Conservation (phyloP, 768 basidiomycete species). For the Mycena sanguinolenta region DNA sequence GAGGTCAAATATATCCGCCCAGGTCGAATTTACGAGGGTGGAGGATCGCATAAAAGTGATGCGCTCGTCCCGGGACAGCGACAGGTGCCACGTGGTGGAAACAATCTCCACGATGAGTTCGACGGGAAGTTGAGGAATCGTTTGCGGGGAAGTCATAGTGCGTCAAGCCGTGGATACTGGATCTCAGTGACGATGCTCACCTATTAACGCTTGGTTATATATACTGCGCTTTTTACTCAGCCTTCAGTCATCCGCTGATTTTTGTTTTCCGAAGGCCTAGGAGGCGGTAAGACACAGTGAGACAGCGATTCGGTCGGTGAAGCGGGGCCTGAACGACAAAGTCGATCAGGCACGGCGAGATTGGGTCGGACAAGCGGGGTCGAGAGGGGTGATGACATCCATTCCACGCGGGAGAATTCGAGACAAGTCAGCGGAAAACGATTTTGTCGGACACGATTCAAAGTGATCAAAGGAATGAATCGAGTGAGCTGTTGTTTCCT, state of each 20-base stretch:
- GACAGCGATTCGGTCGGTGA: slow-evolving; percentile 35
- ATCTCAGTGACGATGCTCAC: not conserved
- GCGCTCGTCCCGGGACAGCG: slow-evolving; percentile 35
- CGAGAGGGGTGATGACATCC: not conserved
- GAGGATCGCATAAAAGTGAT: slow-evolving; percentile 38
- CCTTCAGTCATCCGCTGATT: slow-evolving; percentile 3
- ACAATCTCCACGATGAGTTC: slow-evolving; percentile 39
- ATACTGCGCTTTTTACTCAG: slow-evolving; percentile 10
- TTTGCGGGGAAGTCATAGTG: not conserved
- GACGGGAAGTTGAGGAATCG: slow-evolving; percentile 32
- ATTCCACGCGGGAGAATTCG: too few species aligned
- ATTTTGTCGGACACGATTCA: too few species aligned
- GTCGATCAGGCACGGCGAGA: slow-evolving; percentile 26
- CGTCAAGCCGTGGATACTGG: not conserved
- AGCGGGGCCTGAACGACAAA: slow-evolving; percentile 11
- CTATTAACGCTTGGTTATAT: not conserved
- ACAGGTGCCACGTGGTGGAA: slow-evolving; percentile 32
- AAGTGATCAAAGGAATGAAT: too few species aligned
- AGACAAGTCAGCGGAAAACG: slow-evolving; percentile 17
- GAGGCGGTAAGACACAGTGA: not conserved
- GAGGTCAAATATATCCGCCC: slow-evolving; percentile 33
- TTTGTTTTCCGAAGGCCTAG: not conserved
- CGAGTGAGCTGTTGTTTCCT: too few species aligned
- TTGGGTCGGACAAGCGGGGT: slow-evolving; percentile 18
- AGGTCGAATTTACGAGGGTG: slow-evolving; percentile 38